A percentile compares a stretch with the other conserved stretches of the same genome.
Conservation (phyloP, 768 basidiomycete genomes). For the Pulveroboletus frians region DNA sequence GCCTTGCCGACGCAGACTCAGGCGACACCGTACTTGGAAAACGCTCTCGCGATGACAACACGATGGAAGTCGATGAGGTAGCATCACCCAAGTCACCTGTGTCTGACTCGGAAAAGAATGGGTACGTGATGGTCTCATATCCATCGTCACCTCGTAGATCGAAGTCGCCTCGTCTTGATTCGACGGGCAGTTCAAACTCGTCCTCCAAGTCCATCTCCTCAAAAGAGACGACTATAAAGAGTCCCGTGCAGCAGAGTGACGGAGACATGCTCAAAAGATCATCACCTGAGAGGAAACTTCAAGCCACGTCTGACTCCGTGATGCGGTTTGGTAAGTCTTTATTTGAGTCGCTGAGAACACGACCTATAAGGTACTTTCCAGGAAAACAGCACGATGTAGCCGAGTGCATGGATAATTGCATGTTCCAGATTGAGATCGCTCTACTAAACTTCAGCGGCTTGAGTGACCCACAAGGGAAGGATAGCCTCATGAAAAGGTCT, state of each 20-base stretch:
- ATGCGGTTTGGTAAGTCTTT: constrained; percentile 82
- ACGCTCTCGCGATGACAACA: constrained; percentile 47
- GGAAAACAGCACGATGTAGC: constrained; percentile 97
- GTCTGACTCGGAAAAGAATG: constrained; percentile 38
- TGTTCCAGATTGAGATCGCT: constrained; percentile 97
- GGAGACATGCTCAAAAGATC: constrained; percentile 41
- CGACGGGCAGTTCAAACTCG: constrained; percentile 28
- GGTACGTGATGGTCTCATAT: constrained; percentile 38
- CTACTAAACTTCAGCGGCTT: constrained; percentile 62
- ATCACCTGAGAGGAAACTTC: constrained; percentile 49
- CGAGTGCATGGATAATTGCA: constrained; percentile 98
- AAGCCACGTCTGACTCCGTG: constrained; percentile 58
- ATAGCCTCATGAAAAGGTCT: constrained; percentile 83
- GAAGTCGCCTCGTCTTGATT: constrained; percentile 31
- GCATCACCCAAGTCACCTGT: constrained; percentile 27
- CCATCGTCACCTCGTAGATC: constrained; percentile 33
- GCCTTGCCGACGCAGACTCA: constrained; percentile 26
- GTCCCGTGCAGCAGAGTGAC: constrained; percentile 15
- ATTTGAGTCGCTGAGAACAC: background rate
- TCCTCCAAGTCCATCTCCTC: constrained; percentile 19
- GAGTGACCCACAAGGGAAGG: constrained; percentile 44
- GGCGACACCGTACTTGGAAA: constrained; percentile 64
- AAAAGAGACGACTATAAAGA: constrained; percentile 31
- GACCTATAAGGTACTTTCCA: constrained; percentile 25
- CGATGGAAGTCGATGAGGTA: constrained; percentile 52